Base-by-base conservation (phyloP, 306 rosid species). In the Cajanus cajan region DNA sequence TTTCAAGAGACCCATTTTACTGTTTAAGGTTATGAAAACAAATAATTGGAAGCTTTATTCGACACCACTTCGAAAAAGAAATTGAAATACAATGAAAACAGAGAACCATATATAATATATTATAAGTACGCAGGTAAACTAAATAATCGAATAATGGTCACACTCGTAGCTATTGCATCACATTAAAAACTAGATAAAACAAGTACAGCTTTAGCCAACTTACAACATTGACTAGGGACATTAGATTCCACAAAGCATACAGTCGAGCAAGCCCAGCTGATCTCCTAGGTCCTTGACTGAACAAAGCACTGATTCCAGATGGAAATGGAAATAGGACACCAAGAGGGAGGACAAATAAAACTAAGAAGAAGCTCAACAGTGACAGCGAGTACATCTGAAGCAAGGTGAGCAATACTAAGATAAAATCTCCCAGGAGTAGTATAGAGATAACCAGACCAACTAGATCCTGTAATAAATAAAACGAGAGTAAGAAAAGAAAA, bases 141-240 rank as follows among this genome's bases (percentile, higher is more conserved):
- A n/a, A 71, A 63, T 36, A 55, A 40, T 36, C 64, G 78, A 75
- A 37, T 18, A 24, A 59, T 69, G 24, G 50, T 52, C 65, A 44
- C 39, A 50, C 12, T 59, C 15, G 52, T 10, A 75, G 28, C 4
- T 45, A 28, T 11, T 55, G 77, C 41, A 50, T 44, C 62, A 25
- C 70, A 45, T 37, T 11, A 28, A 50, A 24, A 62, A 52, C 5
- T 47, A 39, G 41, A 40, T 58, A 55, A 59, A 67, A 73, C 67
- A 37, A 21, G 48, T 39, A 34, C 7, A 40, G 47, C 13, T 67
- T 71, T 55, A 33, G 68, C 71, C 15, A 86, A 91, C 99, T 85
- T 86, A 95, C 99, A 75, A 95, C 98, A 82, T 93, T 92, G 79
- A 91, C 92, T 84, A 95, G 79, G 84, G 99, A 95, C n/a, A 95